Conservation (phyloP, 2,329 filamentous ascomycete genomes). For the Hymenotorrendiella dingleyae region DNA sequence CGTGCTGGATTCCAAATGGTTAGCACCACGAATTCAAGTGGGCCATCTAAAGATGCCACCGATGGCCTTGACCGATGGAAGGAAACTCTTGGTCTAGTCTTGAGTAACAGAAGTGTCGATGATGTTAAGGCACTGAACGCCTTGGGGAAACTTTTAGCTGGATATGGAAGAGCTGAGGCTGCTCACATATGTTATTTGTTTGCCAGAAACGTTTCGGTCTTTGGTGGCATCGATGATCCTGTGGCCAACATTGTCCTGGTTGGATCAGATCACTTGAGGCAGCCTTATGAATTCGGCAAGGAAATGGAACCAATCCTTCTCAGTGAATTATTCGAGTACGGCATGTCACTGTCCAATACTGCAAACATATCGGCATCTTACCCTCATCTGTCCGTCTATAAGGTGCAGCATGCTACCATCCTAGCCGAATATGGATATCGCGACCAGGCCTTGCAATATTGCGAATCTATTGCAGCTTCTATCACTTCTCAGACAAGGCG, state of each 20-base stretch:
- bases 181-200: constrained; percentile 94
- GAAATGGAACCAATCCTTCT: constrained; percentile 84
- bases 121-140: constrained; percentile 74
- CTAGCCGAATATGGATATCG: constrained; percentile 79
- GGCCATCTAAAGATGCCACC: constrained; percentile 63
- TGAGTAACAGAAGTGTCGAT: constrained; percentile 80
- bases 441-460: constrained; percentile 84
- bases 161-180: constrained; percentile 84
- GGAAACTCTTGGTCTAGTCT: constrained; percentile 77
- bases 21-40: constrained; percentile 60
- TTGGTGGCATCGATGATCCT: constrained; percentile 79
- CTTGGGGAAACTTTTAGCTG: constrained; percentile 73
- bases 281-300: constrained; percentile 65
- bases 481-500: constrained; percentile 76
- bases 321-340: constrained; percentile 95
- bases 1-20: constrained; percentile 89
- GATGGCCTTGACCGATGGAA: constrained; percentile 90
- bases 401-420: constrained; percentile 78
- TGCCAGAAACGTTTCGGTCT: constrained; percentile 61
- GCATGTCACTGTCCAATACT: constrained; percentile 62
- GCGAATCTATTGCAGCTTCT: constrained; percentile 70
- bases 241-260: constrained; percentile 75
- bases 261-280: constrained; percentile 72
- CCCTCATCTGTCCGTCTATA: constrained; percentile 85
- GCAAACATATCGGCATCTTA: constrained; percentile 50